A percentile compares a stretch with the other conserved stretches of the same genome.
These are phyloP conservation scores for Hemileccinum rubropunctum DNA, from an alignment of 768 basidiomycete species.

Conservation along the genomic window DNA sequence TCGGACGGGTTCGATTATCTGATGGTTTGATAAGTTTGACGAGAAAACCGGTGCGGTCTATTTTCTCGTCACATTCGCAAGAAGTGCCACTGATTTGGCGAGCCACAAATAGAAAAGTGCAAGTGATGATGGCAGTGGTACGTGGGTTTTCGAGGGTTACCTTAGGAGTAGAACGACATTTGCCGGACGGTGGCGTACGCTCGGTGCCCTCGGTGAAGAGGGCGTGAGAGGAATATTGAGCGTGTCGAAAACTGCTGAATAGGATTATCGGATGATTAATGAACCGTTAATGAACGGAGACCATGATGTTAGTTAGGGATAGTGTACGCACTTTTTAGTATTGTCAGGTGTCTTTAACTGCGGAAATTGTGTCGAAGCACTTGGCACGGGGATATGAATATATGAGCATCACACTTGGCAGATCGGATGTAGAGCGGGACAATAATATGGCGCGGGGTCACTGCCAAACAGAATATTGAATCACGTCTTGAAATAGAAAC, in stretches of 20 bases:
- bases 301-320: not conserved
- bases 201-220: conserved; percentile 29
- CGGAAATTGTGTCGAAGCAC: conserved; percentile 21
- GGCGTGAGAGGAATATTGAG: conserved; percentile 56
- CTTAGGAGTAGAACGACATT: conserved; percentile 46
- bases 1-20: conserved; percentile 50
- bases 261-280: conserved; percentile 30
- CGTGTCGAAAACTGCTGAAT: conserved; percentile 41
- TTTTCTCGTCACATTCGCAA: not conserved
- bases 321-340: conserved; percentile 4
- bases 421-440: conserved; percentile 17
- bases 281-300: conserved; percentile 27
- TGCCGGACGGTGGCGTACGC: conserved; percentile 53
- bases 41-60: conserved; percentile 53
- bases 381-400: conserved; percentile 13
- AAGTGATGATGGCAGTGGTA: conserved; percentile 40
- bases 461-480: conserved; percentile 23
- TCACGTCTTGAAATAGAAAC: conserved; percentile 16
- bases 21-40: conserved; percentile 62
- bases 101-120: conserved; percentile 37
- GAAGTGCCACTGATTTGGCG: not conserved
- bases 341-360: conserved; percentile 15
- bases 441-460: conserved; percentile 1
- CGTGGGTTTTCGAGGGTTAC: conserved; percentile 59
- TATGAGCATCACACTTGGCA: conserved; percentile 2